Evolutionary conservation across 805 yeast genomes (phyloP), one percentile per base, ranked within the genome.

Genomic region (Saturnispora zaruensis): DNA sequence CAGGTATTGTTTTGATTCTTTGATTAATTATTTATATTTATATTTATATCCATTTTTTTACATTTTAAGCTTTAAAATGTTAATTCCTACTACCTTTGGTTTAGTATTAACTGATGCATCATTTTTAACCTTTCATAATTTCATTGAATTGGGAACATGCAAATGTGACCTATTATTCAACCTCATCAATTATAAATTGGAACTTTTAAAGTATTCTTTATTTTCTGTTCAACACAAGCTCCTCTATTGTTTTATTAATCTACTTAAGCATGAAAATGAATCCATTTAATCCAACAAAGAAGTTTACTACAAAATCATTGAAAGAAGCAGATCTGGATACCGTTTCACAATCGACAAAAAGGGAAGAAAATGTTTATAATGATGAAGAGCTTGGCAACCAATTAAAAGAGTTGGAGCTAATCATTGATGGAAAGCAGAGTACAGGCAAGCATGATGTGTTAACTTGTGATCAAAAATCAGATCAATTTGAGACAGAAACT

Each of bases 1-100:
- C 37, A 21, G 50, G 46, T 8, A 14, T 48, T 5, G 42, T 41
- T 7, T 18, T 42, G 26, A 25, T 48, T 16, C 43, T 41, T 18
- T 41, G 30, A 46, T 21, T 11, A n/a, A 46, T 21, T 11, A n/a
- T 36, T 21, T 24, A 42, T 28, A 42, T 21, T 23, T 18, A 7
- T 38, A 9, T 38, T n/a, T 36, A 36, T 36, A 18, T 18, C 40
- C 21, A 18, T 18, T 18, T 18, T 36, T 36, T 32, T 8, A 13
- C n/a, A 32, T 9, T 11, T 7, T 8, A 11, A 9, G 21, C 21
- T 20, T 18, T n/a, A 18, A 28, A 28, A 28, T 28, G 32, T 28
- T 28, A 28, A 28, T 4, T 28, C 9, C 13, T 28, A 28, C 13
- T 11, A 11, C 13, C 32, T 3, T 28, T 28, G 13, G 9, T 28